Conservation (phyloP, 768 basidiomycete species). For the Hysterangium stoloniferum region DNA sequence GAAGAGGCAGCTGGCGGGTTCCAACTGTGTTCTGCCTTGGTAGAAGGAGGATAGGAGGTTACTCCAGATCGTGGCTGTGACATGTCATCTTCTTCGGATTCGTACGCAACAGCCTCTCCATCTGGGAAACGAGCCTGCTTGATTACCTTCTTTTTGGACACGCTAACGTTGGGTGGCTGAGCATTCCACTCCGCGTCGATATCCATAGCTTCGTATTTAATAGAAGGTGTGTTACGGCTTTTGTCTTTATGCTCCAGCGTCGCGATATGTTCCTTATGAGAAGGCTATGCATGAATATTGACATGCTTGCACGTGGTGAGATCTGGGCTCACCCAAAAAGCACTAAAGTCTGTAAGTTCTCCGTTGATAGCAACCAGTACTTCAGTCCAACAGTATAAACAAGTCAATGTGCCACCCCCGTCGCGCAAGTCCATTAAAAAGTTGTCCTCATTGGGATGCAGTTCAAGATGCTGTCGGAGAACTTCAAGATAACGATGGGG, state of each 20-base stretch:
- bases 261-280: neutral
- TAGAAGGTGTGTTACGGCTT: neutral
- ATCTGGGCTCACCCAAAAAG: slow-evolving; percentile 10
- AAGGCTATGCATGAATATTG: slow-evolving; percentile 1
- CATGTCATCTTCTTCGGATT: slow-evolving; percentile 5
- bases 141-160: neutral
- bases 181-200: slow-evolving; percentile 7
- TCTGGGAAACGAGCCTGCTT: neutral
- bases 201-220: neutral
- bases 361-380: neutral
- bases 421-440: slow-evolving; percentile 13
- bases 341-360: neutral
- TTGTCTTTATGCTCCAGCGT: neutral
- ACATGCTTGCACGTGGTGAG: neutral
- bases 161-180: neutral
- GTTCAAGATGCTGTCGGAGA: slow-evolving; percentile 3
- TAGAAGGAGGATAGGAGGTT: neutral
- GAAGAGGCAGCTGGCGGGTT: too few relatives aligned
- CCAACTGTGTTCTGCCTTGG: too few relatives aligned
- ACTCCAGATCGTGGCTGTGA: neutral
- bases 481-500: slow-evolving; percentile 9
- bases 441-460: slow-evolving; percentile 12
- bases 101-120: slow-evolving; percentile 4
- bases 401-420: slow-evolving; percentile 2
- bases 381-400: slow-evolving; percentile 4